phyloP scores from a whole-genome alignment of 306 rosid species.

The Cyclanthera cordifolia region DNA sequence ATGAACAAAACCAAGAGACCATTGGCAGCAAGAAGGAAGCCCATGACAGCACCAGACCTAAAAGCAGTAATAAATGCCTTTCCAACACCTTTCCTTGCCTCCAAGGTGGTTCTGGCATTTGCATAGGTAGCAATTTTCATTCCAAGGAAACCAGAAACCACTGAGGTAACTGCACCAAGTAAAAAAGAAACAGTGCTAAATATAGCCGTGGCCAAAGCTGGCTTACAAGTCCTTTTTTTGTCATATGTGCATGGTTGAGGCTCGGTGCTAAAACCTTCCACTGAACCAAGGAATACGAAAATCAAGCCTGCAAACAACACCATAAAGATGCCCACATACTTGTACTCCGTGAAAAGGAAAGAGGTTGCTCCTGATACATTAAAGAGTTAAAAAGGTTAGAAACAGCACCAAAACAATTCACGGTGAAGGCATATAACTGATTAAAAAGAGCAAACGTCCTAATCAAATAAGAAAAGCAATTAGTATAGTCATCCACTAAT shows the following conservation, averaged over 20 bases:
- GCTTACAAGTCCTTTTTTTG: conserved; percentile 53
- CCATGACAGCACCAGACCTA: conserved; percentile 98
- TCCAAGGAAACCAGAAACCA: conserved; percentile 88
- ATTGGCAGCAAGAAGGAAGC: conserved; percentile 86
- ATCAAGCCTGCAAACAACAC: conserved; percentile 69
- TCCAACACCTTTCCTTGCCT: conserved; percentile 93
- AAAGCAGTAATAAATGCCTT: conserved; percentile 84
- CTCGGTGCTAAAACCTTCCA: conserved; percentile 82
- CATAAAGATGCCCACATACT: conserved; percentile 82
- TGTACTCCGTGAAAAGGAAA: conserved; percentile 68
- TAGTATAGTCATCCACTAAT: no score
- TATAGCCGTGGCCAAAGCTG: conserved; percentile 78
- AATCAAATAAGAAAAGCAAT: background rate
- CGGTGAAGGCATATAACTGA: background rate
- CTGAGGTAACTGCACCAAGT: conserved; percentile 78
- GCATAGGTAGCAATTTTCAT: conserved; percentile 96
- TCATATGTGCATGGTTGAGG: conserved; percentile 53
- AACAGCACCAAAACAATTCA: background rate
- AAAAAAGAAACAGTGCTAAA: conserved; percentile 72
- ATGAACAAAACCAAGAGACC: conserved; percentile 84
- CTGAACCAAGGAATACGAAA: conserved; percentile 89
- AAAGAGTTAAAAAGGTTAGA: conserved; percentile 18
- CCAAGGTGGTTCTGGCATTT: conserved; percentile 86
- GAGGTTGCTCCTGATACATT: conserved; percentile 74
- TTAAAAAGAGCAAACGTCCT: background rate